Base-by-base conservation (phyloP, 2,329 filamentous ascomycete genomes). In the Diaporthe sp. region DNA sequence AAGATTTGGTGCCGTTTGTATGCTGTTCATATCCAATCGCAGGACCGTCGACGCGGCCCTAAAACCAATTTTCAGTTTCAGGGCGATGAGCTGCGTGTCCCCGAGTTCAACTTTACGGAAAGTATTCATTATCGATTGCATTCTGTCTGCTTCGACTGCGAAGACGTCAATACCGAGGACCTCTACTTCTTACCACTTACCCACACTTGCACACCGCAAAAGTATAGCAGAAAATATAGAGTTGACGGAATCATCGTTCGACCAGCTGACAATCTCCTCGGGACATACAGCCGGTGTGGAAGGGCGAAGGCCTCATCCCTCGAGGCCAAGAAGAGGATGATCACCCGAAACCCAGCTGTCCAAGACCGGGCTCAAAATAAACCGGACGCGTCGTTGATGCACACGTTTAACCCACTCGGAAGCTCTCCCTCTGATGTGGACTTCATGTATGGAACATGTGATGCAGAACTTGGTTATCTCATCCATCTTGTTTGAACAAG, bases 61-160 rank as follows among this genome's bases (percentile, higher is more conserved):
- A n/a, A n/a, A n/a, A n/a, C n/a, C n/a, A n/a, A n/a, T n/a, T n/a
- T n/a, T n/a, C n/a, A n/a, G n/a, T n/a, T n/a, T n/a, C n/a, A n/a
- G n/a, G n/a, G n/a, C n/a, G n/a, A n/a, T n/a, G 22, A 50, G 22
- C 45, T 22, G 7, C 45, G 2, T 22, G 45, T 8, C 45, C 3
- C 22, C n/a, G 45, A 10, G 19, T 50, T 9, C 5, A 19, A 10
- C 17, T 9, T 3, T n/a, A 7, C 45, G 6, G 22, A 22, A 19
- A n/a, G 10, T 2, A 19, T 8, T 50, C 10, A 12, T 2, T 7
- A 0, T n/a, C n/a, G n/a, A n/a, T n/a, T n/a, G 45, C 6, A 0
- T 22, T n/a, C 22, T 12, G 9, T 50, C 2, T 9, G n/a, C 7
- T 22, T 50, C 45, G 45, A 50, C 45, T 50, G 17, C 10, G 45